These are phyloP conservation scores for Pseudogymnoascus sp. DNA, from an alignment of 2,329 filamentous ascomycete genomes.

Conservation along the genomic window DNA sequence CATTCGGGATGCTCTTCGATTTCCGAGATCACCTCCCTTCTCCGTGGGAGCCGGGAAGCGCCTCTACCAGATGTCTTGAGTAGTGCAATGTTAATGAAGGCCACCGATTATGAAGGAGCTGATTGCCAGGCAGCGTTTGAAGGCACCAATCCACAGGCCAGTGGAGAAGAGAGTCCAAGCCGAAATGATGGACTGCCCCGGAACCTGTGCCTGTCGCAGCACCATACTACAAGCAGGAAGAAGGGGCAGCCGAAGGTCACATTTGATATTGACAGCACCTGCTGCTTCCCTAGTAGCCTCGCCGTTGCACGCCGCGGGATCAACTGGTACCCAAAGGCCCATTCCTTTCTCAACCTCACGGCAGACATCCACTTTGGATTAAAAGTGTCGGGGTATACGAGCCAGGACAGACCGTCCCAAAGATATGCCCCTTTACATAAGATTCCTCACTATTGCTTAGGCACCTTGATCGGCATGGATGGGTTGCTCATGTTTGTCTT, in stretches of 20 bases:
- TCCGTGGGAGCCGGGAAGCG: background rate
- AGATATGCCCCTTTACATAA: background rate
- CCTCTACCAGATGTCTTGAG: slow-evolving; percentile 6
- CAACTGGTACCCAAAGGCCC: background rate
- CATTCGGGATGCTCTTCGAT: background rate
- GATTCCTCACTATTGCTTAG: background rate
- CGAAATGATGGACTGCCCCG: background rate
- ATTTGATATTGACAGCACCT: background rate
- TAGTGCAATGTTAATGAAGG: background rate
- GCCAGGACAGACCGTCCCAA: background rate
- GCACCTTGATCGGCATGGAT: background rate
- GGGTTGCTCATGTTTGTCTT: background rate
- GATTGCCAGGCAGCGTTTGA: background rate
- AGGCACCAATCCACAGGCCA: background rate
- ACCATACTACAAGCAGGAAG: background rate
- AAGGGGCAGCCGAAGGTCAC: background rate
- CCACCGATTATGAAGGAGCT: background rate
- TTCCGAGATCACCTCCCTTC: background rate
- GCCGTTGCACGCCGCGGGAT: background rate
- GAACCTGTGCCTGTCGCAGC: background rate
- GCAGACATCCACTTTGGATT: background rate
- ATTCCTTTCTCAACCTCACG: background rate
- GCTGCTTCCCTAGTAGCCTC: background rate
- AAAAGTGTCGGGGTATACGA: background rate
- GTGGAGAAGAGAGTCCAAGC: background rate